Evolutionary conservation across 176 grass and related monocot species (phyloP).

Genomic region (Leersia perrieri): DNA sequence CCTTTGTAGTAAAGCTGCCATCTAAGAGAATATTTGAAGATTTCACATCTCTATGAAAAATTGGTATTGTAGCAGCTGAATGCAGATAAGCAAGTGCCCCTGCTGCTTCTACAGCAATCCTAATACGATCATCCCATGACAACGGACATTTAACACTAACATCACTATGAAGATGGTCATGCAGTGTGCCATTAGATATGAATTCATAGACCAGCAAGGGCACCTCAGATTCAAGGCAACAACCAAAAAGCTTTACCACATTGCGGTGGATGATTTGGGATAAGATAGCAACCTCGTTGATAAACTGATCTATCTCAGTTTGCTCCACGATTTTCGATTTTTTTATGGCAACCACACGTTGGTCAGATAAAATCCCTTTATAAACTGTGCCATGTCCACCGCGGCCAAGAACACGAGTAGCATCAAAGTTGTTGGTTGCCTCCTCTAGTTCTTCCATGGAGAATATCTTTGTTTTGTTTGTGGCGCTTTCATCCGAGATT

Average conservation of each 20-base stretch:
- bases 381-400: slow-evolving; percentile 47
- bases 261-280: background rate
- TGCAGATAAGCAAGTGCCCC: background rate
- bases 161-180: background rate
- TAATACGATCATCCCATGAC: slow-evolving; percentile 32
- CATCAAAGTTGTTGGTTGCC: slow-evolving; percentile 36
- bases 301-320: background rate
- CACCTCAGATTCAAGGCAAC: slow-evolving; percentile 32
- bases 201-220: slow-evolving; percentile 50
- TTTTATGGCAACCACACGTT: background rate
- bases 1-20: slow-evolving; percentile 31
- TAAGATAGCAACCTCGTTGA: background rate
- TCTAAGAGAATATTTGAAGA: slow-evolving; percentile 18
- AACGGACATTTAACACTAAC: background rate
- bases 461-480: slow-evolving; percentile 30
- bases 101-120: slow-evolving; percentile 28
- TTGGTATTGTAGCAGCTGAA: background rate
- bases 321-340: background rate
- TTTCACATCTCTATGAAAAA: background rate
- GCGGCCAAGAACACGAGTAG: slow-evolving; percentile 11
- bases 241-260: background rate
- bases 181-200: slow-evolving; percentile 35
- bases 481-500: background rate
- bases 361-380: slow-evolving; percentile 23
- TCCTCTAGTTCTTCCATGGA: slow-evolving; percentile 30